Evolutionary conservation across 176 grass and related monocot species (phyloP), one percentile per base, ranked within the genome.

Genomic region (Bolboschoenus planiculmis): DNA sequence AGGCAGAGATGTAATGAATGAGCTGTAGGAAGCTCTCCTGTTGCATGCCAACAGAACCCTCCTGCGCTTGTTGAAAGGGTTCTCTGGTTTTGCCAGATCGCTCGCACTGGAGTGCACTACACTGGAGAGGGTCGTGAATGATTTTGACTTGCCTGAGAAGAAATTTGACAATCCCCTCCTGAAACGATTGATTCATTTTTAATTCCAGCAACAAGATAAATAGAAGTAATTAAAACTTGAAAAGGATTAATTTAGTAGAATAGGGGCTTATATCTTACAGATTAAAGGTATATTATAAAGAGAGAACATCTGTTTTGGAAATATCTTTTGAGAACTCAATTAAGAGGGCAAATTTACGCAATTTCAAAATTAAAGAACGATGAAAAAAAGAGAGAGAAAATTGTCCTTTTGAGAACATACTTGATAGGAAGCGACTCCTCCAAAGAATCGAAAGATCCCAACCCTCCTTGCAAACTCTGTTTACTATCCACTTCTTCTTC

Each of bases 61-160:
- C 14, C 93, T 85, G 6, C 93, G 84, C 85, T 99, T 99, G 88
- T 99, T 99, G 93, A 93, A 99, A 0, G 93, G 91, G 85, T 93
- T 99, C 86, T 99, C 97, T 26, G 91, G 89, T 91, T 99, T 99
- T 46, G 88, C 87, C 55, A 99, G 83, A 85, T 93, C 92, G 21
- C 61, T 86, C 9, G 86, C 85, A 79, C 56, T 89, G 13, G 82
- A 42, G 78, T 46, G 63, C 31, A 84, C 78, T 51, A 86, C 90
- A 40, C 93, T 91, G 77, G 87, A 85, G 36, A 99, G 97, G 83
- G 81, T 90, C 6, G 97, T 91, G 83, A 99, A 99, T 44, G 97
- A 99, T 56, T 92, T 89, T n/a, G 97, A 96, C 85, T 92, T 96
- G 79, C 97, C 97, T 68, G 93, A 93, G 85, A 99, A 99, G 86